phyloP scores from a whole-genome alignment of 129 eudicot genomes.

The Ambrosia trifida region DNA sequence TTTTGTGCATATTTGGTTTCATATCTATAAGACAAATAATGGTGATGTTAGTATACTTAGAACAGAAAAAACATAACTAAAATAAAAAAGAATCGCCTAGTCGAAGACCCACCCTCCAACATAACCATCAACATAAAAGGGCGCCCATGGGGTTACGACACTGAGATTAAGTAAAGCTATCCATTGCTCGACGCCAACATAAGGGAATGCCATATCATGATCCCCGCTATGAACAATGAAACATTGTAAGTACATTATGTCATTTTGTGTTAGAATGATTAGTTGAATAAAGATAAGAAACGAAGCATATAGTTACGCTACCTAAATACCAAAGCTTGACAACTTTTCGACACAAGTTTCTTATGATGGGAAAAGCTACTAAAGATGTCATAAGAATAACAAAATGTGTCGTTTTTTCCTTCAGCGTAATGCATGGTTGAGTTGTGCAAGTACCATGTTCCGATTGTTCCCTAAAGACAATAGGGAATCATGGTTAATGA shows the following conservation, averaged over 20 bases:
- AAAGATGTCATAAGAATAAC: conserved; percentile 18
- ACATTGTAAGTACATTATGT: too few species aligned
- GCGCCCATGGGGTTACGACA: conserved; percentile 8
- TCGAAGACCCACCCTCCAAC: conserved; percentile 21
- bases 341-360: background rate
- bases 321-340: conserved; percentile 16
- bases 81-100: too few species aligned
- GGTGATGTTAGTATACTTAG: too few species aligned
- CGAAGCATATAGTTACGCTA: background rate
- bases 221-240: conserved; percentile 19
- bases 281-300: background rate
- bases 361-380: conserved; percentile 16
- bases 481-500: background rate
- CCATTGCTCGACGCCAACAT: conserved; percentile 20
- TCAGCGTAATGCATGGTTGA: background rate
- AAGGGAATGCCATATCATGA: conserved; percentile 23
- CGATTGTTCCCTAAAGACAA: conserved; percentile 4
- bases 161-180: background rate
- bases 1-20: conserved; percentile 17
- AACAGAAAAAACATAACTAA: background rate
- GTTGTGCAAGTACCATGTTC: conserved; percentile 11
- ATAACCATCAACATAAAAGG: conserved; percentile 1
- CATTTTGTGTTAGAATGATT: too few species aligned
- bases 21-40: conserved; percentile 16
- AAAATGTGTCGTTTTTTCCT: conserved; percentile 14